Percentiles rank a stretch among this genome's conserved stretches.
phyloP scores from a whole-genome alignment of 768 basidiomycete genomes.

The Mycena indigotica region DNA sequence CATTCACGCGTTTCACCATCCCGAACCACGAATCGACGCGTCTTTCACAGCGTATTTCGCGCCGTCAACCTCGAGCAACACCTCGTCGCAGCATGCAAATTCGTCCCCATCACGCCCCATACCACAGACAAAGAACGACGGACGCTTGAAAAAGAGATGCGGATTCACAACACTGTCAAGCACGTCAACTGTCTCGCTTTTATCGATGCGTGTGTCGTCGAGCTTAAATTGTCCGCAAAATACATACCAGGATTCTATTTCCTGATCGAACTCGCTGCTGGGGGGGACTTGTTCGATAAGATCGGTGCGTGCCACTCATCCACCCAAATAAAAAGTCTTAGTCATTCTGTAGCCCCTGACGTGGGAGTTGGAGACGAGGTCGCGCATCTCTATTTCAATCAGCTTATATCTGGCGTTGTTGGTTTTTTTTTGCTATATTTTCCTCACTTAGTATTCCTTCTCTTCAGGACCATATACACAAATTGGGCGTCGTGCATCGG shows the following conservation, averaged over 20 bases:
- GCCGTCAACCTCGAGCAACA: conserved; percentile 71
- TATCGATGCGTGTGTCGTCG: conserved; percentile 74
- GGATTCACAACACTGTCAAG: conserved; percentile 80
- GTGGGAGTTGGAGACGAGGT: conserved; percentile 84
- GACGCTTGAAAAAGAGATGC: conserved; percentile 87
- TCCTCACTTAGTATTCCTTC: too few relatives aligned
- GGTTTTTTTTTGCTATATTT: conserved; percentile 32
- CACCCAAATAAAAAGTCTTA: neutral
- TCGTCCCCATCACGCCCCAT: conserved; percentile 63
- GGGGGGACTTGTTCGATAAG: conserved; percentile 97
- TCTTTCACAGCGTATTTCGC: conserved; percentile 67
- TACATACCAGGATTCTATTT: conserved; percentile 89
- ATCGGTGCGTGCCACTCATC: conserved; percentile 65
- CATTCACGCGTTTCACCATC: neutral
- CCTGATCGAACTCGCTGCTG: conserved; percentile 87
- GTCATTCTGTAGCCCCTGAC: conserved; percentile 70
- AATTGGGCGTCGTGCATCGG: conserved; percentile 90
- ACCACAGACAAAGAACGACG: conserved; percentile 75
- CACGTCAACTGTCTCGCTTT: conserved; percentile 84
- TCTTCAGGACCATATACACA: conserved; percentile 74
- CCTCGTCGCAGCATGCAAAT: conserved; percentile 84
- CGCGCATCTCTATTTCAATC: conserved; percentile 88
- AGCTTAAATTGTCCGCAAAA: conserved; percentile 53
- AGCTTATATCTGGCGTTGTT: conserved; percentile 84
- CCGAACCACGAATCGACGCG: neutral